phyloP scores from a whole-genome alignment of 1,284 basidiomycete species.

The Boletus hoseneyae region DNA sequence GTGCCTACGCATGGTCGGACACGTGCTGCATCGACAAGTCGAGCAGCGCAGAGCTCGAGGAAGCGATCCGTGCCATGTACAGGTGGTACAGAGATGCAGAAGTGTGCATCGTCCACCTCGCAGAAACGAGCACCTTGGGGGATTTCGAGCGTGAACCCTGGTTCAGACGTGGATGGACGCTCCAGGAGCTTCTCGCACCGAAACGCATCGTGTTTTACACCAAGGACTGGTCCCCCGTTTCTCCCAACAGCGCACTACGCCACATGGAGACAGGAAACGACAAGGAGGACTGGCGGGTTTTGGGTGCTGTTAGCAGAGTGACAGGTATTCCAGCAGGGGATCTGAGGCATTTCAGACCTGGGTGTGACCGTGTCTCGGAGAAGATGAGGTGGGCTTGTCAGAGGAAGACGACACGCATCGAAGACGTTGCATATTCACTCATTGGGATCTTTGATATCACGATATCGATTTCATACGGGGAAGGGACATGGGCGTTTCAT shows the following conservation, averaged over 20 bases:
- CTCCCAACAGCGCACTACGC: neutral
- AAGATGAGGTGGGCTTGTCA: conserved; percentile 20
- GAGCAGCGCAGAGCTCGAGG: conserved; percentile 18
- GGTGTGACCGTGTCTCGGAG: conserved; percentile 13
- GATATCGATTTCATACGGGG: conserved; percentile 16
- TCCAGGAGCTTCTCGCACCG: conserved; percentile 17
- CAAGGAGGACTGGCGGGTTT: conserved; percentile 14
- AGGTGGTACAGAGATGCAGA: conserved; percentile 17
- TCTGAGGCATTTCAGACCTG: conserved; percentile 14
- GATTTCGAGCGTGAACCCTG: conserved; percentile 14
- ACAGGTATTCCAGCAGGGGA: conserved; percentile 14
- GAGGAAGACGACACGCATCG: conserved; percentile 13
- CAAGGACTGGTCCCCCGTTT: conserved; percentile 6
- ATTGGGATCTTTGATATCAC: conserved; percentile 19
- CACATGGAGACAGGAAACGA: conserved; percentile 2
- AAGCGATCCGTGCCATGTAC: conserved; percentile 19
- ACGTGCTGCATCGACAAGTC: conserved; percentile 17
- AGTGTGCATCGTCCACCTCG: conserved; percentile 16
- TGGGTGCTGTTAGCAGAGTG: conserved; percentile 11
- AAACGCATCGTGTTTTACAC: conserved; percentile 12
- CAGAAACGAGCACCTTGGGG: conserved; percentile 6
- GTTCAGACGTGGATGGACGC: conserved; percentile 18
- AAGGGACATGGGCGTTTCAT: conserved; percentile 17
- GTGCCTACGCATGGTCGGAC: conserved; percentile 17
- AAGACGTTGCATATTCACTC: conserved; percentile 15